Base-by-base conservation (phyloP, 768 basidiomycete species). In the Suillus hirtellus region DNA sequence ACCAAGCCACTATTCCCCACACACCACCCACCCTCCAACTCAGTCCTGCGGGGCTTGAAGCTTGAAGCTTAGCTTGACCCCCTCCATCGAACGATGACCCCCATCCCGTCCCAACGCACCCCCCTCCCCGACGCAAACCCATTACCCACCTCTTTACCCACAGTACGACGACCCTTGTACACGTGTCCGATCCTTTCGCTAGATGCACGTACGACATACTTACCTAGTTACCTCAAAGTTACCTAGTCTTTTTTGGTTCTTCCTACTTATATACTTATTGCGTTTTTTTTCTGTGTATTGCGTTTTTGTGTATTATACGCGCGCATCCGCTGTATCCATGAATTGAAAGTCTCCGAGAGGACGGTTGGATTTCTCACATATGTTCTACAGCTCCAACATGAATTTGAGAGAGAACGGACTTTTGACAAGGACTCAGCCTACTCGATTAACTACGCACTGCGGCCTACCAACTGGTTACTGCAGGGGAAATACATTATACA, bases 91-190 rank as follows among this genome's bases (percentile, higher is more conserved):
- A 27, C 27, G 27, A 27, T 8, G 14, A 50, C 49, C 49, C 49
- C 27, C 49, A 27, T 50, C 27, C 24, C 49, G 24, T 27, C 15
- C 49, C 49, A 27, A 27, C 24, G 14, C 24, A 24, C 47, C 15
- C 49, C 49, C n/a, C 44, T 5, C 0, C 40, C 44, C 44, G 14
- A 50, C 15, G 1, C 24, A 50, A 50, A 50, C 49, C 24, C 49
- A 8, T 50, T 50, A 24, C 49, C 49, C 27, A 27, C 27, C 7
- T 27, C 15, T 66, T 31, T 60, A 66, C 52, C 52, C 52, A 35
- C 52, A 34, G 52, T 19, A 2, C 11, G 19, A 53, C 19, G 52
- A 35, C 52, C 52, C 52, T 53, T 19, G 31, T 7, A 35, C 52
- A 53, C 52, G 52, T 35, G 52, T 53, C 31, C 52, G 52, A 53